Conservation (phyloP, 2,329 filamentous ascomycete genomes). For the Geosmithia putterillii region DNA sequence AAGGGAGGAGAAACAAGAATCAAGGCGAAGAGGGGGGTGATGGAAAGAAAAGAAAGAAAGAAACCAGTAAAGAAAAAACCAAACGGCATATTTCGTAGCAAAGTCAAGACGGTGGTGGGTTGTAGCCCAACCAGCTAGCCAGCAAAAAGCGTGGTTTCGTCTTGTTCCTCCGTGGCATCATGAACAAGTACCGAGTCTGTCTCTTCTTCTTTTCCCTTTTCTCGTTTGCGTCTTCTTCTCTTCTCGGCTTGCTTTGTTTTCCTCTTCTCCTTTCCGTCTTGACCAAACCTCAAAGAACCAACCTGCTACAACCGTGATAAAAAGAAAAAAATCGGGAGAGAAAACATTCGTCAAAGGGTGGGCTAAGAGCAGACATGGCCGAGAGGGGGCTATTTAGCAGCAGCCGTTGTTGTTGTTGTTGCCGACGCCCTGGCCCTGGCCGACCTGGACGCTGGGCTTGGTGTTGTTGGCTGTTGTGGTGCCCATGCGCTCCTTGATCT, state of each 20-base stretch:
- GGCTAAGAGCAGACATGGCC: too few relatives aligned
- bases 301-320: not conserved
- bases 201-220: not conserved
- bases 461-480: constrained; percentile 92
- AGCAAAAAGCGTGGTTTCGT: too few relatives aligned
- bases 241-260: not conserved
- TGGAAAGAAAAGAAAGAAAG: too few relatives aligned
- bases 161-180: too few relatives aligned
- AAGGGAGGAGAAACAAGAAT: too few relatives aligned
- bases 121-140: too few relatives aligned
- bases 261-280: not conserved
- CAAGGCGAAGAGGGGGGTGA: not conserved
- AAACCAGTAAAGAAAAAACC: too few relatives aligned
- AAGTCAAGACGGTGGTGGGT: too few relatives aligned
- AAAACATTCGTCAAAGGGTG: not conserved
- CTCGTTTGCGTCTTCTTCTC: not conserved
- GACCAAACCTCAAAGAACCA: not conserved
- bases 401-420: constrained; percentile 75
- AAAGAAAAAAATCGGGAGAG: not conserved
- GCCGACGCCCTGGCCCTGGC: constrained; percentile 87
- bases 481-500: constrained; percentile 99
- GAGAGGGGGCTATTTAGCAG: constrained; percentile 57
- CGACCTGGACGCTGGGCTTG: constrained; percentile 95
- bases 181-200: too few relatives aligned
- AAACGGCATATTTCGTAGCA: too few relatives aligned